Evolutionary conservation across 2,329 filamentous ascomycete genomes (phyloP).

Genomic region (Sporothrix humicola): DNA sequence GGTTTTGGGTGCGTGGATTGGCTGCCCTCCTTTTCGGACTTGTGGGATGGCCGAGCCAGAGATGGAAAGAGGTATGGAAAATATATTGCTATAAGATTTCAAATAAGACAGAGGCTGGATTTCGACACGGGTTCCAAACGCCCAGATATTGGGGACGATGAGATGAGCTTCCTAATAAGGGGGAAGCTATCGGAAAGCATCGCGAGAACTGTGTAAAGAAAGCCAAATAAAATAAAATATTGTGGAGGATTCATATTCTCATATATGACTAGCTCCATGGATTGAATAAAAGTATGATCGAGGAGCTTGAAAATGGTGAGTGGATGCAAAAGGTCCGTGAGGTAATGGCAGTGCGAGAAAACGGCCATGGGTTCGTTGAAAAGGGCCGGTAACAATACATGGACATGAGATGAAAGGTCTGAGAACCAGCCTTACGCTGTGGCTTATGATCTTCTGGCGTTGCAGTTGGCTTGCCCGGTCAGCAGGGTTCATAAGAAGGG

Average conservation of each 20-base stretch:
- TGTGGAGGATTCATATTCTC: too few species aligned
- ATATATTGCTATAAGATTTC: not conserved
- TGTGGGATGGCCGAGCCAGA: constrained; percentile 16
- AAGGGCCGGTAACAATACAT: not conserved
- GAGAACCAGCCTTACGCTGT: too few species aligned
- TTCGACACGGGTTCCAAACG: not conserved
- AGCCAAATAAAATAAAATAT: too few species aligned
- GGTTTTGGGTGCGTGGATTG: not conserved
- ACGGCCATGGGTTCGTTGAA: too few species aligned
- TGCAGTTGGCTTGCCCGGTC: not conserved
- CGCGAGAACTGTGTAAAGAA: not conserved
- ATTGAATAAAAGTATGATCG: not conserved
- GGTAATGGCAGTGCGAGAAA: not conserved
- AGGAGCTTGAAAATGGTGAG: too few species aligned
- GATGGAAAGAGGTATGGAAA: not conserved
- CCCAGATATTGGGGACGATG: constrained; percentile 12
- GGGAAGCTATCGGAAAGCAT: not conserved
- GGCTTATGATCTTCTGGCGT: not conserved
- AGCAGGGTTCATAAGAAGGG: not conserved
- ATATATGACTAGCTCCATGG: too few species aligned
- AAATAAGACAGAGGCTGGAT: constrained; percentile 2
- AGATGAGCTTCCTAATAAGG: not conserved
- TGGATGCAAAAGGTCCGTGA: not conserved
- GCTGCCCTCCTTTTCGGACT: constrained; percentile 1
- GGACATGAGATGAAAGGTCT: not conserved